phyloP scores from a whole-genome alignment of 1,139 yeast genomes.

The Candida freyschussii region DNA sequence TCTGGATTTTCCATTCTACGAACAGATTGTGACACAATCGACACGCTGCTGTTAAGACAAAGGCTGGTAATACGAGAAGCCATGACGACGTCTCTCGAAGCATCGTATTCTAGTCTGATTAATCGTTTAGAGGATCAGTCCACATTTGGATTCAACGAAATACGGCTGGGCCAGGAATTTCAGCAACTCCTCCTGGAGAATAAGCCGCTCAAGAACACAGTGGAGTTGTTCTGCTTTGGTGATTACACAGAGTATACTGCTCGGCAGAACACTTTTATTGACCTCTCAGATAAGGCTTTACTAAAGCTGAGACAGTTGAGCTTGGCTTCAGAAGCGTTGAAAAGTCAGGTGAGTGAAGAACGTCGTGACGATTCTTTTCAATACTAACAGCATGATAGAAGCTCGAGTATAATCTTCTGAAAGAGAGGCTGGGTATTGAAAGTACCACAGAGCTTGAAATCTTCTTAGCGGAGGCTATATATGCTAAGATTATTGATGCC shows the following conservation, averaged over 20 bases:
- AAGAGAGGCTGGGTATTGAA: conserved; percentile 9
- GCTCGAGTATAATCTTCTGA: conserved; percentile 14
- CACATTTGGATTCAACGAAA: conserved; percentile 22
- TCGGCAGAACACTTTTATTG: conserved; percentile 12
- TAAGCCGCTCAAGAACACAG: conserved; percentile 18
- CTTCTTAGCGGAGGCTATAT: conserved; percentile 21
- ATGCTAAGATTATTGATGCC: conserved; percentile 18
- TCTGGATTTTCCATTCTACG: neutral
- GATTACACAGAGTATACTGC: conserved; percentile 23
- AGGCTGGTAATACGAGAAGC: too few relatives aligned
- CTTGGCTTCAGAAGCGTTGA: conserved; percentile 23
- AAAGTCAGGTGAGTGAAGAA: conserved; percentile 15
- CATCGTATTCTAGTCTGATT: too few relatives aligned
- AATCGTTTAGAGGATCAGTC: conserved; percentile 16
- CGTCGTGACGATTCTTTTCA: too few relatives aligned
- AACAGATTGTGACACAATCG: too few relatives aligned
- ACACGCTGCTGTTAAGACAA: too few relatives aligned
- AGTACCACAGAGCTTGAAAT: conserved; percentile 17
- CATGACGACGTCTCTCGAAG: too few relatives aligned
- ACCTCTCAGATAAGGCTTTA: conserved; percentile 21
- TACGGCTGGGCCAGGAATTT: conserved; percentile 11
- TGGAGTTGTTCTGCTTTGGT: conserved; percentile 32
- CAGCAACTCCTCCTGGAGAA: conserved; percentile 6
- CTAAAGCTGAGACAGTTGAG: conserved; percentile 30
- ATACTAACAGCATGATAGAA: conserved; percentile 8